These are phyloP conservation scores for Tolypocladium capitatum DNA, from an alignment of 2,329 filamentous ascomycete genomes.

Conservation along the genomic window DNA sequence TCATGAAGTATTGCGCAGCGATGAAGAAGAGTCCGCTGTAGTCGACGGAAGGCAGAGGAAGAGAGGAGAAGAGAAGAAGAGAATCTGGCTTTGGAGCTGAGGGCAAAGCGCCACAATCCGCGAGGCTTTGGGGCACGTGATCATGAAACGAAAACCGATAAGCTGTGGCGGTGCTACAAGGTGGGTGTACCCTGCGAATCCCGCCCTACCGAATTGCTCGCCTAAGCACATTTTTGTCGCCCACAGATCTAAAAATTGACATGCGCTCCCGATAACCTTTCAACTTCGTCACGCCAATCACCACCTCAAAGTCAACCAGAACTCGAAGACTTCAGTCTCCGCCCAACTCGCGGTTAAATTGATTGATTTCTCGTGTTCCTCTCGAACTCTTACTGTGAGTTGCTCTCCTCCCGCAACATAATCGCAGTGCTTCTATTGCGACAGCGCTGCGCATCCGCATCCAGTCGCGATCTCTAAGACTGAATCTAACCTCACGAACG, in stretches of 20 bases:
- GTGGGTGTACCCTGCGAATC: not conserved
- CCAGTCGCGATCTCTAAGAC: constrained; percentile 5
- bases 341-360: constrained; percentile 96
- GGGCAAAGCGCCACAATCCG: not conserved
- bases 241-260: constrained; percentile 21
- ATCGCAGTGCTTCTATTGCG: not conserved
- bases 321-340: constrained; percentile 99
- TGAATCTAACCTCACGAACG: constrained; percentile 7
- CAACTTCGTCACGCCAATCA: constrained; percentile 11
- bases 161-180: constrained; percentile 3
- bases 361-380: constrained; percentile 94
- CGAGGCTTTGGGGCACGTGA: not conserved
- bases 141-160: not conserved
- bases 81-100: not conserved
- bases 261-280: constrained; percentile 13
- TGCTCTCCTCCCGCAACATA: not conserved
- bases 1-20: not conserved
- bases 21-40: not conserved
- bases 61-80: not conserved
- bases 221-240: constrained; percentile 15
- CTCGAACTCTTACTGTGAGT: constrained; percentile 22
- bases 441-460: not conserved
- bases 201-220: constrained; percentile 14
- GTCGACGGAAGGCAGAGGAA: not conserved
- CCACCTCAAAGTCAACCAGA: constrained; percentile 35